Evolutionary conservation across 164 flowering plant species (phyloP).

Genomic region (Vitis vinifera): DNA sequence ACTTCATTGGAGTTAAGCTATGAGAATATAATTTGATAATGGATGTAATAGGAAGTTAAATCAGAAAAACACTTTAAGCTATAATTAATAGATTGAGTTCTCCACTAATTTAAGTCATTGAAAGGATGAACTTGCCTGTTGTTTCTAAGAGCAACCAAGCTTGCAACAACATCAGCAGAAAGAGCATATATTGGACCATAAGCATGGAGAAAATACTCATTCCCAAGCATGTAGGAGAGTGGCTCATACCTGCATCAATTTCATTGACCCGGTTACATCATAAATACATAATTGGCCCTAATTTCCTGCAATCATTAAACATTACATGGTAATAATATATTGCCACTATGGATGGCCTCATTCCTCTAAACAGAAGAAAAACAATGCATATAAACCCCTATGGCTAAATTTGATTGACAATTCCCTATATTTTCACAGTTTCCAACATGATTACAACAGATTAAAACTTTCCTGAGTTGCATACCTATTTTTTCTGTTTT

Average conservation of each 20-base stretch:
- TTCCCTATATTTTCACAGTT: no score
- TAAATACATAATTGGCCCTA: background rate
- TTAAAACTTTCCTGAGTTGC: no score
- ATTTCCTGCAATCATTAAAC: background rate
- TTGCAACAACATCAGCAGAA: constrained; percentile 90
- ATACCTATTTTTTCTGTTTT: no score
- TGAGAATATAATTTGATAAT: background rate
- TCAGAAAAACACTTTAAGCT: background rate
- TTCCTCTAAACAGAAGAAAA: no score
- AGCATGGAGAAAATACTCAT: constrained; percentile 94
- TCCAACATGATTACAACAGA: no score
- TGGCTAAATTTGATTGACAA: no score
- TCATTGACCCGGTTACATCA: constrained; percentile 2
- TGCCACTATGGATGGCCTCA: no score
- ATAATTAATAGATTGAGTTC: no score
- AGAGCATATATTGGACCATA: constrained; percentile 98
- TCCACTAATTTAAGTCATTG: background rate
- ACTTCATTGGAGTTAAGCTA: no score
- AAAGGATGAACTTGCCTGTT: constrained; percentile 53
- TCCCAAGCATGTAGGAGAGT: constrained; percentile 67
- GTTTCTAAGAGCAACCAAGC: constrained; percentile 78
- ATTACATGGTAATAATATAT: no score
- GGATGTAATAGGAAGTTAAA: background rate
- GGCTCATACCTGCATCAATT: constrained; percentile 89
- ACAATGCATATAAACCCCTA: no score